phyloP scores from a whole-genome alignment of 352 stramenopile genomes.

The Phytopythium mirpurense region DNA sequence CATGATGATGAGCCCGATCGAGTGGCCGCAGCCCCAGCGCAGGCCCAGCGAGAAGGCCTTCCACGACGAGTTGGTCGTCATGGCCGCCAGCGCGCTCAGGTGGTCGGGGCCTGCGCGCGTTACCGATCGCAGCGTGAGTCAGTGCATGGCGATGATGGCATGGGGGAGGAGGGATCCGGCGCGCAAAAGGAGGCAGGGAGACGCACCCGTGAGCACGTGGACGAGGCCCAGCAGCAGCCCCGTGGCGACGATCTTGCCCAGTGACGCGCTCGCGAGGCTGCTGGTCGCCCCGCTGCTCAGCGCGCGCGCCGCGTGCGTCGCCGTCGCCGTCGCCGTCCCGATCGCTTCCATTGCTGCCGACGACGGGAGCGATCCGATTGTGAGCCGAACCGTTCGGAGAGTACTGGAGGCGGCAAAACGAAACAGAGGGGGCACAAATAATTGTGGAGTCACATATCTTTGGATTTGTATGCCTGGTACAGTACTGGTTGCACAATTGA shows the following conservation, averaged over 20 bases:
- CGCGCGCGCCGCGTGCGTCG: constrained; percentile 10
- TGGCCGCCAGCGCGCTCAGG: constrained; percentile 83
- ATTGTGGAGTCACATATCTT: not conserved
- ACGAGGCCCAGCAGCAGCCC: constrained; percentile 38
- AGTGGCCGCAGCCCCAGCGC: constrained; percentile 90
- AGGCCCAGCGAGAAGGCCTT: constrained; percentile 81
- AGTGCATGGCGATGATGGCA: too few species aligned
- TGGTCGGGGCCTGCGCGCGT: constrained; percentile 69
- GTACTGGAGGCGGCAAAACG: too few species aligned
- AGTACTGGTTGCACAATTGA: too few species aligned
- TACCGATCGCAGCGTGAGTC: too few species aligned
- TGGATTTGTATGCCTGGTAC: not conserved
- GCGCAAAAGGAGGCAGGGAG: too few species aligned
- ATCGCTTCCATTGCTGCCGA: too few species aligned
- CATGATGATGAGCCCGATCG: constrained; percentile 84
- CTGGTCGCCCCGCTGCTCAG: constrained; percentile 18
- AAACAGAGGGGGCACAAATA: not conserved
- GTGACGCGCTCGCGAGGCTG: constrained; percentile 24
- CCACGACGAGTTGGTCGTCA: constrained; percentile 76
- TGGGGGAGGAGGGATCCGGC: too few species aligned
- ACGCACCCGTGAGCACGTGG: constrained; percentile 37
- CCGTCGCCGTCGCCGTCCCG: too few species aligned
- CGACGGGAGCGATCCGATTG: too few species aligned
- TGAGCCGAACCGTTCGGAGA: too few species aligned
- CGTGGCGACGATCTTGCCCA: constrained; percentile 42